Evolutionary conservation across 768 basidiomycete species (phyloP).

Genomic region (Russula earlei): DNA sequence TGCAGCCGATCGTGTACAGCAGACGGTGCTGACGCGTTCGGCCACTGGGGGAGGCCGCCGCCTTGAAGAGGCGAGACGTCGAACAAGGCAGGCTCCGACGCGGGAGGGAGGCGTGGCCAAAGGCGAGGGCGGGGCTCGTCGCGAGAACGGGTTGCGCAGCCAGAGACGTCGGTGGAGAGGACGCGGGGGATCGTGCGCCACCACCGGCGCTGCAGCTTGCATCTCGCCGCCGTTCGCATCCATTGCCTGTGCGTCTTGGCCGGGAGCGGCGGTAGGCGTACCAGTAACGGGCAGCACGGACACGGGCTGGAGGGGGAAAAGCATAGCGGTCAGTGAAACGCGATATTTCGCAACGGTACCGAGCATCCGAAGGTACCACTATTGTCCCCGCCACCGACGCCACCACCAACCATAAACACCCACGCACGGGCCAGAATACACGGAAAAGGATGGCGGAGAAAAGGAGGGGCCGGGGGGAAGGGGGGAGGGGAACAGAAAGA

Average conservation of each 20-base stretch:
- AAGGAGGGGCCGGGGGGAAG: not conserved
- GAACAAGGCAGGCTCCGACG: too few relatives aligned
- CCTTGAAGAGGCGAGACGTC: too few relatives aligned
- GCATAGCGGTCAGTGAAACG: too few relatives aligned
- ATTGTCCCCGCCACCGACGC: not conserved
- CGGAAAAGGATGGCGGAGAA: not conserved
- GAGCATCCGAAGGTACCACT: too few relatives aligned
- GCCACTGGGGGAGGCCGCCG: not conserved
- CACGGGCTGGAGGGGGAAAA: constrained; percentile 10
- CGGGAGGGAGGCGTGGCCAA: not conserved
- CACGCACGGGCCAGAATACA: not conserved
- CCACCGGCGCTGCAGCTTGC: not conserved
- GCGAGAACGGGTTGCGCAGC: constrained; percentile 8
- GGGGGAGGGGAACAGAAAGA: not conserved
- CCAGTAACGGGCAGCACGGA: not conserved
- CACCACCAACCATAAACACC: not conserved
- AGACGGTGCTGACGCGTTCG: not conserved
- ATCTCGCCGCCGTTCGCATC: not conserved
- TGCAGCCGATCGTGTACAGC: constrained; percentile 27
- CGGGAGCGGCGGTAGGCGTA: too few relatives aligned
- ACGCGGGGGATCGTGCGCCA: not conserved
- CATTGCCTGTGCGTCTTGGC: not conserved
- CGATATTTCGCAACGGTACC: too few relatives aligned
- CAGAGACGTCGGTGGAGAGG: not conserved
- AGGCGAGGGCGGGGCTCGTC: too few relatives aligned